phyloP scores from a whole-genome alignment of 2,329 filamentous ascomycete genomes.

The Mycosphaerelloides madeirae region DNA sequence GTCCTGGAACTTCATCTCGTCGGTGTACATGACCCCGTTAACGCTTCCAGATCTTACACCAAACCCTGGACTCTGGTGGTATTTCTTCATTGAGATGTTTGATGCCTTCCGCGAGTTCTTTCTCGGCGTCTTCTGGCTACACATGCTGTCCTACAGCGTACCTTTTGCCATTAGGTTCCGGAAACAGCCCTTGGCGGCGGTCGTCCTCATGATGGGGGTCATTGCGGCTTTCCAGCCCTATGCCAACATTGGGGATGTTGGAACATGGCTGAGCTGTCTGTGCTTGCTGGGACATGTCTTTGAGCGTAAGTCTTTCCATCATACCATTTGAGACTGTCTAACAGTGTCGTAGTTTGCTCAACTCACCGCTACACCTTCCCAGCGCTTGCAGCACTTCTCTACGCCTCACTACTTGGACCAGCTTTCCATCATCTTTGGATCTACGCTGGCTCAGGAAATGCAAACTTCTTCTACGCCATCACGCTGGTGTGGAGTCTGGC shows the following conservation, averaged over 20 bases:
- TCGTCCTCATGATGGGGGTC: constrained; percentile 79
- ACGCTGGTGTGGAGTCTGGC: constrained; percentile 97
- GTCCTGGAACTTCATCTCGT: constrained; percentile 81
- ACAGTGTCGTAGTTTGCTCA: constrained; percentile 57
- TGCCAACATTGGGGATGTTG: constrained; percentile 84
- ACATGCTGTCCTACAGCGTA: constrained; percentile 83
- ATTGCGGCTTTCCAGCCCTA: constrained; percentile 97
- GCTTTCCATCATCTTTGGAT: constrained; percentile 98
- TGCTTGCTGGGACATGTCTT: constrained; percentile 89
- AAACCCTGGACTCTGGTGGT: constrained; percentile 98
- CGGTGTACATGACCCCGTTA: constrained; percentile 90
- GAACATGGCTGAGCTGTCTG: constrained; percentile 76
- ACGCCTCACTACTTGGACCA: constrained; percentile 82
- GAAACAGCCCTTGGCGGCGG: constrained; percentile 77
- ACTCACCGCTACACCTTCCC: constrained; percentile 75
- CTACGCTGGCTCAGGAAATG: constrained; percentile 94
- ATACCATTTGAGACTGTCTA: constrained; percentile 2
- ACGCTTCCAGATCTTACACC: constrained; percentile 88
- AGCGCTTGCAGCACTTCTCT: constrained; percentile 74
- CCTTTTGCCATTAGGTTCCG: constrained; percentile 79
- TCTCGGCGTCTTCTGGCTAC: constrained; percentile 95
- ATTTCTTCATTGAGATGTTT: constrained; percentile 99
- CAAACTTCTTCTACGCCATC: constrained; percentile 99
- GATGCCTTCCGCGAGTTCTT: constrained; percentile 97
- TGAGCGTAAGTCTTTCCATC: constrained; percentile 55